Conservation (phyloP, 2,329 filamentous ascomycete genomes). For the Peltaster fructicola region DNA sequence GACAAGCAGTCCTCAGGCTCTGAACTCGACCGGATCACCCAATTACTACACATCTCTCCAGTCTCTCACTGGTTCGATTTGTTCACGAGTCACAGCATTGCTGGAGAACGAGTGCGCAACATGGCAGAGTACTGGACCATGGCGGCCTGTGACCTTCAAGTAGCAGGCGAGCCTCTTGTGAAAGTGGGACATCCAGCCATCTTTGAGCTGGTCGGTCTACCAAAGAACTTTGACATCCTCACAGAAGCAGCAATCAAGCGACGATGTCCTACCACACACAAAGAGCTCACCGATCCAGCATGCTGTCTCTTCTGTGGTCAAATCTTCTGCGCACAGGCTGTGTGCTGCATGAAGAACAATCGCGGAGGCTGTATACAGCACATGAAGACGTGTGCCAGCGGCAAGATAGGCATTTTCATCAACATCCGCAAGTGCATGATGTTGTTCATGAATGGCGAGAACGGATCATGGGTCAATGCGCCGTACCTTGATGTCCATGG, state of each 20-base stretch:
- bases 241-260: conserved; percentile 80
- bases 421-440: conserved; percentile 93
- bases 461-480: conserved; percentile 70
- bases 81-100: conserved; percentile 25
- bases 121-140: conserved; percentile 56
- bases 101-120: conserved; percentile 26
- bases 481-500: conserved; percentile 94
- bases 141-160: too few relatives aligned
- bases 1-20: conserved; percentile 12
- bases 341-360: conserved; percentile 61
- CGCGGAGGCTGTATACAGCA: conserved; percentile 79
- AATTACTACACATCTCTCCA: conserved; percentile 55
- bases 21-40: conserved; percentile 68
- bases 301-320: conserved; percentile 90
- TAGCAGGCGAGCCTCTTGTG: conserved; percentile 20
- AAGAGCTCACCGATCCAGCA: conserved; percentile 77
- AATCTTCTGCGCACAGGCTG: conserved; percentile 88
- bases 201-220: conserved; percentile 82
- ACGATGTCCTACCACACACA: conserved; percentile 74
- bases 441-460: conserved; percentile 64
- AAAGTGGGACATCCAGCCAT: conserved; percentile 68
- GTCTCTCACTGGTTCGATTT: conserved; percentile 61
- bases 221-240: conserved; percentile 77
- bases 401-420: conserved; percentile 82
- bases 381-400: conserved; percentile 73